phyloP scores from a whole-genome alignment of 176 grass and related monocot genomes.

The Thalia dealbata region DNA sequence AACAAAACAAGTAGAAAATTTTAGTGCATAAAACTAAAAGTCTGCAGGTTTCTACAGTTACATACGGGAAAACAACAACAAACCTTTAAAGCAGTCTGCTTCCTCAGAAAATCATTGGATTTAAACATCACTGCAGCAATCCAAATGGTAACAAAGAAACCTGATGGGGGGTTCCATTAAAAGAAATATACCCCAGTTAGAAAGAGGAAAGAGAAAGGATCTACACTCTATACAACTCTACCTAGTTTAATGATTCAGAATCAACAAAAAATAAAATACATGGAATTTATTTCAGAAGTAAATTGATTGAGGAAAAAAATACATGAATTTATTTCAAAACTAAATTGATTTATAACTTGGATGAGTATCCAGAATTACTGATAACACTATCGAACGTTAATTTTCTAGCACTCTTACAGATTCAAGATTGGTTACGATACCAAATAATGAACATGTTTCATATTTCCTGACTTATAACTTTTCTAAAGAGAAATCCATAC shows the following conservation, averaged over 20 bases:
- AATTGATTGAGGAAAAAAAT: background rate
- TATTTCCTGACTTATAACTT: background rate
- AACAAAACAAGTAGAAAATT: constrained; percentile 3
- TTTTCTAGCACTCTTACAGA: background rate
- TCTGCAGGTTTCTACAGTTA: background rate
- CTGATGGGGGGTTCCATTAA: constrained; percentile 19
- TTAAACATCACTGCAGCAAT: constrained; percentile 98
- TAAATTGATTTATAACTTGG: too few species aligned
- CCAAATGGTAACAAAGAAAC: constrained; percentile 91
- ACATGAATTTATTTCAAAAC: background rate
- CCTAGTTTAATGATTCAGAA: background rate
- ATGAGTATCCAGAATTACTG: background rate
- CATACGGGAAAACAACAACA: background rate
- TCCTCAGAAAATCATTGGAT: constrained; percentile 84
- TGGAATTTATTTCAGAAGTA: background rate
- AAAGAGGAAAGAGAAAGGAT: background rate
- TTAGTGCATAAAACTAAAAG: background rate
- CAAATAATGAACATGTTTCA: background rate
- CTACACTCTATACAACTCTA: too few species aligned
- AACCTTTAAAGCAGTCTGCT: constrained; percentile 95
- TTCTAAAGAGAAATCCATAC: background rate
- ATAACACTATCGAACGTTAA: background rate
- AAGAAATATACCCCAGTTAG: background rate
- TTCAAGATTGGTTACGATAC: background rate
- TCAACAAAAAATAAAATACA: background rate